These are phyloP conservation scores for Neurospora sublineolata DNA, from an alignment of 495 filamentous ascomycete genomes.

Conservation along the genomic window DNA sequence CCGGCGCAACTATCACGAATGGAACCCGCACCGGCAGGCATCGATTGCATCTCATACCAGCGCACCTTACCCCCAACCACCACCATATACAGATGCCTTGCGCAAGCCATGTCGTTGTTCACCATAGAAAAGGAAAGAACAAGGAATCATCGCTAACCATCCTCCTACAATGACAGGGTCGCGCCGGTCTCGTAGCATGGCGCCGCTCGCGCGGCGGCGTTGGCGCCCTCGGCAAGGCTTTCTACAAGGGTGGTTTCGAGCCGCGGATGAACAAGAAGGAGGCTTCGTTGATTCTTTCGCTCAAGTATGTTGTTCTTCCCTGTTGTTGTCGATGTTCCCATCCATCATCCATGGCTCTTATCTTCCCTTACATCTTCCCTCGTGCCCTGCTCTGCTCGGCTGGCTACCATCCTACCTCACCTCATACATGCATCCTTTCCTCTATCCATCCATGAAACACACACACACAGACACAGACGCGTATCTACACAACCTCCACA, in stretches of 20 bases:
- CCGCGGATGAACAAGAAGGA: conserved; percentile 83
- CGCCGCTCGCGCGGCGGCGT: conserved; percentile 69
- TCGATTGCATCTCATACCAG: neutral
- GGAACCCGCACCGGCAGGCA: neutral
- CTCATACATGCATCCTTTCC: neutral
- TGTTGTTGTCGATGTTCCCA: neutral
- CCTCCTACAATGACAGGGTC: conserved; percentile 46
- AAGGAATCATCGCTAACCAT: neutral
- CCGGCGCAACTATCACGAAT: neutral
- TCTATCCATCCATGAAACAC: neutral
- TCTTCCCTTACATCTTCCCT: neutral
- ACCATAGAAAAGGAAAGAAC: neutral
- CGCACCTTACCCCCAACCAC: neutral
- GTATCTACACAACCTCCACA: neutral
- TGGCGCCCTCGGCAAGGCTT: conserved; percentile 72
- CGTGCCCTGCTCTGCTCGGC: neutral
- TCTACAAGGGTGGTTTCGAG: conserved; percentile 97
- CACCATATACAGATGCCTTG: neutral
- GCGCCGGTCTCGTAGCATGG: conserved; percentile 80
- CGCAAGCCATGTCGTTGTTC: neutral
- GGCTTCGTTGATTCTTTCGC: conserved; percentile 80
- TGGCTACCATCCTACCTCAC: neutral
- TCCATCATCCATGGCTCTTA: neutral
- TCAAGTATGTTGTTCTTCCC: conserved; percentile 50
- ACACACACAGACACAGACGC: neutral